A percentile compares a stretch with the other conserved stretches of the same genome.
Conservation (phyloP, 2,329 filamentous ascomycete species). For the Alternaria sp. region DNA sequence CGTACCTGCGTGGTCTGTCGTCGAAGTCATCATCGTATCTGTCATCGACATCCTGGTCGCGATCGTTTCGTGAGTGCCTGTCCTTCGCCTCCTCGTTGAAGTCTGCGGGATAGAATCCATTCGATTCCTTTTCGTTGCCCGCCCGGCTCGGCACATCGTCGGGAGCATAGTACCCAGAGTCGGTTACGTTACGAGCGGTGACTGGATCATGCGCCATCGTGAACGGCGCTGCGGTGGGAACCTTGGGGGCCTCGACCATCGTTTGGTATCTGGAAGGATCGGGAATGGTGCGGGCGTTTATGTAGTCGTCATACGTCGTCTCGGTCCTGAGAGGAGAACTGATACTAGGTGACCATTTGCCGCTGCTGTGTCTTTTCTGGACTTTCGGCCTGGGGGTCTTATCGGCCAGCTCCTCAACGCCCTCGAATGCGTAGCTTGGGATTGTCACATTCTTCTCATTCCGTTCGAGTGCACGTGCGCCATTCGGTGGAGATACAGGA, state of each 20-base stretch:
- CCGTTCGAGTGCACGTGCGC: slow-evolving; percentile 19
- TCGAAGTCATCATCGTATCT: slow-evolving; percentile 14
- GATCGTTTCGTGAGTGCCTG: slow-evolving; percentile 23
- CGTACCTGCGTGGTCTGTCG: slow-evolving; percentile 14
- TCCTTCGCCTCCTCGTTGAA: slow-evolving; percentile 38
- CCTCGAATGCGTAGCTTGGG: slow-evolving; percentile 44
- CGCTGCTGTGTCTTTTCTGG: slow-evolving; percentile 54
- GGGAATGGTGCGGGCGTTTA: slow-evolving; percentile 27
- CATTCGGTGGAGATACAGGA: slow-evolving; percentile 25
- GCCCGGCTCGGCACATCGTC: slow-evolving; percentile 31
- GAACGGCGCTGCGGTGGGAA: slow-evolving; percentile 19
- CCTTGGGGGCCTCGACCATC: slow-evolving; percentile 22
- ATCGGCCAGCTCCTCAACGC: slow-evolving; percentile 42
- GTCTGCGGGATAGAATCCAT: slow-evolving; percentile 43
- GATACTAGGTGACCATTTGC: slow-evolving; percentile 50
- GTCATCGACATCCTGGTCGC: slow-evolving; percentile 19
- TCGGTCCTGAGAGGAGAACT: slow-evolving; percentile 55
- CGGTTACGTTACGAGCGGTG: slow-evolving; percentile 27
- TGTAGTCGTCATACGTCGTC: slow-evolving; percentile 53
- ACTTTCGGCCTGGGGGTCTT: slow-evolving; percentile 56
- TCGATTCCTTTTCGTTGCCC: slow-evolving; percentile 37
- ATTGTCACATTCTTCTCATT: slow-evolving; percentile 27
- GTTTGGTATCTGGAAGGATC: slow-evolving; percentile 19
- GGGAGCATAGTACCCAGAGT: slow-evolving; percentile 45
- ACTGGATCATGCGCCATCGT: slow-evolving; percentile 20